Evolutionary conservation across 345 rosid species (phyloP).

Genomic region (Lenwebbia sp.): DNA sequence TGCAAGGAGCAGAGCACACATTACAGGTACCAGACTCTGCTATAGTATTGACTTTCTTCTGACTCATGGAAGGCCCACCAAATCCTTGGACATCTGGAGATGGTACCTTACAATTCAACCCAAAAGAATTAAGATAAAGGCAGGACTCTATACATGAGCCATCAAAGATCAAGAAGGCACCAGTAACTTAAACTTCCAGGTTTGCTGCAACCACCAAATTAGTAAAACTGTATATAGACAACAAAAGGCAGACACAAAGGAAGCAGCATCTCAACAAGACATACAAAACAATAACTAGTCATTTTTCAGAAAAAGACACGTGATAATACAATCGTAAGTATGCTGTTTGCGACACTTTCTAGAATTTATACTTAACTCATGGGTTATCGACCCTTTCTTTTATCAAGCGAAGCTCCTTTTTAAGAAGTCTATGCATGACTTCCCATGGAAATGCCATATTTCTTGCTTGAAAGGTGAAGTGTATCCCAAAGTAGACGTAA

Average conservation of each 20-base stretch:
- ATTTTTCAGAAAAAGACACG: background rate
- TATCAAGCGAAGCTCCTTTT: too few relatives aligned
- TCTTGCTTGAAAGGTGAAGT: background rate
- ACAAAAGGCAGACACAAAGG: background rate
- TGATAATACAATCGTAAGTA: background rate
- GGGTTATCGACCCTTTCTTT: background rate
- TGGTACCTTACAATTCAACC: slow-evolving; percentile 18
- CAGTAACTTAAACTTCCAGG: background rate
- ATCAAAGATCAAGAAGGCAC: background rate
- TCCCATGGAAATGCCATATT: background rate
- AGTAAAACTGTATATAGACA: background rate
- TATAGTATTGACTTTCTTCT: slow-evolving; percentile 22
- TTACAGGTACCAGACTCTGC: slow-evolving; percentile 75
- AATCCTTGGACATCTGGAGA: slow-evolving; percentile 21
- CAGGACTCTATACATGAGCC: background rate
- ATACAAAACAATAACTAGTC: background rate
- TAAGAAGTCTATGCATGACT: background rate
- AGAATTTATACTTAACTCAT: background rate
- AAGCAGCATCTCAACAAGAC: background rate
- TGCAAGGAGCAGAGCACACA: slow-evolving; percentile 76
- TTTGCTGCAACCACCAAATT: background rate
- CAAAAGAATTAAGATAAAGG: background rate
- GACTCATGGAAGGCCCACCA: slow-evolving; percentile 32
- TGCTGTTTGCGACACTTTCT: background rate
- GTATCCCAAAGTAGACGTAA: background rate